Evolutionary conservation across 441 rosid genomes (phyloP).

Genomic region (Adansonia rubrostipa): DNA sequence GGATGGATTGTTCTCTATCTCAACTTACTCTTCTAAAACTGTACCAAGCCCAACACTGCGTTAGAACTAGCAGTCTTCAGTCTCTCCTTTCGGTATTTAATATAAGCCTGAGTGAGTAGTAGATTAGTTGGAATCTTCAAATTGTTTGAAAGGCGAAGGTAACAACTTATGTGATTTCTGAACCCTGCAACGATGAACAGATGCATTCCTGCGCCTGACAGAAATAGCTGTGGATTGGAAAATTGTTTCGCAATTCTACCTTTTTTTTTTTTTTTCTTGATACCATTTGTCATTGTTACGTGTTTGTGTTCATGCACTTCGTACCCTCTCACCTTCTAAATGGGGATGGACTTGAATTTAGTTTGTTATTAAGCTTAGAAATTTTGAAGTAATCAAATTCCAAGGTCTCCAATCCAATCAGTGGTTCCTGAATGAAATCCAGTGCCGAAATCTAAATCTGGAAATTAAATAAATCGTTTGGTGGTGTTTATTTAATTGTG

Average conservation of each 20-base stretch:
- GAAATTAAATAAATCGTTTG: neutral
- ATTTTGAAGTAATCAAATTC: neutral
- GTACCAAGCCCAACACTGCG: no score
- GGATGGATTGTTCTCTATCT: constrained; percentile 87
- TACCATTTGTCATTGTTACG: neutral
- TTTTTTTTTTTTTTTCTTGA: neutral
- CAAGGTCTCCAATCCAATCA: neutral
- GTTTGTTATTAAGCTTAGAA: neutral
- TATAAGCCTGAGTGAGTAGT: neutral
- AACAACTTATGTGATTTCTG: neutral
- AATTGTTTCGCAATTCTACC: neutral
- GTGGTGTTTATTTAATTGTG: neutral
- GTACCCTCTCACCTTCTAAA: neutral
- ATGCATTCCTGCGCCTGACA: neutral
- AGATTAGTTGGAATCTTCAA: neutral
- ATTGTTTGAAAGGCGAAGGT: neutral
- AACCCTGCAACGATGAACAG: neutral
- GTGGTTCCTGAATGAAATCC: neutral
- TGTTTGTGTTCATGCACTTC: neutral
- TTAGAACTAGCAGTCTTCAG: neutral
- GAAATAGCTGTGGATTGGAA: neutral
- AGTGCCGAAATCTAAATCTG: neutral
- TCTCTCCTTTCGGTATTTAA: neutral
- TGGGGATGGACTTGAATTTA: constrained; percentile 3
- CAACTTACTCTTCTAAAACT: constrained; percentile 69